Conservation (phyloP, 78 protist genomes). For the Cavenderia fasciculata region DNA sequence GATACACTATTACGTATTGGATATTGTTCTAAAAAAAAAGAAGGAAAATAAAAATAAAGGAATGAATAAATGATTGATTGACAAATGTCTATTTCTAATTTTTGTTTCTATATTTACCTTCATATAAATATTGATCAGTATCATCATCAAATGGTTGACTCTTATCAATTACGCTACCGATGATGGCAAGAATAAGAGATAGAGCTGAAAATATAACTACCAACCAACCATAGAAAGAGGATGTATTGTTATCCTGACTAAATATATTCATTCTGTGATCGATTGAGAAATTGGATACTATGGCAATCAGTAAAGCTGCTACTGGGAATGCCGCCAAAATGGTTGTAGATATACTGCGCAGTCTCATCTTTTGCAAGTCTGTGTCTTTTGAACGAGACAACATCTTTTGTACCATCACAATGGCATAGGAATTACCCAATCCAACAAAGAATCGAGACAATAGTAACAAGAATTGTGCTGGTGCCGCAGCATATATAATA, state of each 20-base stretch:
- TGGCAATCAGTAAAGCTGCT: constrained; percentile 46
- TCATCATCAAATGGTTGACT: background rate
- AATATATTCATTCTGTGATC: background rate
- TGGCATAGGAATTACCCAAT: constrained; percentile 27
- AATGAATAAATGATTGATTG: background rate
- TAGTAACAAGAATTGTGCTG: background rate
- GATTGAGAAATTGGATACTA: background rate
- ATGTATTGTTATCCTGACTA: background rate
- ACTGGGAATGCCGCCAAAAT: constrained; percentile 14
- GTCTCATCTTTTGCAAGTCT: constrained; percentile 9
- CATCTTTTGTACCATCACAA: constrained; percentile 27
- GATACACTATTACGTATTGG: background rate
- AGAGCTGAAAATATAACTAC: constrained; percentile 10
- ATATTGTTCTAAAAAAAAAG: background rate
- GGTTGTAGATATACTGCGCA: background rate
- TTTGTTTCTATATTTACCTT: background rate
- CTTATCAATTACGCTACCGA: constrained; percentile 50
- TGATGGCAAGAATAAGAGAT: background rate
- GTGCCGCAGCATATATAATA: constrained; percentile 29
- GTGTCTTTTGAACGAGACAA: constrained; percentile 1
- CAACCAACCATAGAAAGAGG: constrained; percentile 24
- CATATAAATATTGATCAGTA: background rate
- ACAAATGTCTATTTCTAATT: background rate
- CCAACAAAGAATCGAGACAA: constrained; percentile 38
- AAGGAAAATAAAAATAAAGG: too few relatives aligned